Evolutionary conservation across 495 filamentous ascomycete genomes (phyloP).

Genomic region (Podospora conica): DNA sequence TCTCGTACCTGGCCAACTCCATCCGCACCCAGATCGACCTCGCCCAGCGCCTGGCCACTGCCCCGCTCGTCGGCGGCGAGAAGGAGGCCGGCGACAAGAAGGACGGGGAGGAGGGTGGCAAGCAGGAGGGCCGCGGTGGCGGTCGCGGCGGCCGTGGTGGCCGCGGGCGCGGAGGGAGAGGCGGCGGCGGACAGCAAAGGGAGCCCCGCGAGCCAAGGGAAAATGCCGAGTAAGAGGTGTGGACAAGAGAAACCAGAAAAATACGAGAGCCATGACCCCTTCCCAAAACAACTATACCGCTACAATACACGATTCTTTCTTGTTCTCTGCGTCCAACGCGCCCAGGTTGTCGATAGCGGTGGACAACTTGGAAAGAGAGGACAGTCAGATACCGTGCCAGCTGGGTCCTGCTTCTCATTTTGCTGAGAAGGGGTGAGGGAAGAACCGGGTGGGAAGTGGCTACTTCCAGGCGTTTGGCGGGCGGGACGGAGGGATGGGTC

Average conservation of each 20-base stretch:
- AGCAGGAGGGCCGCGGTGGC: slow-evolving; percentile 28
- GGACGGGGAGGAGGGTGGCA: slow-evolving; percentile 29
- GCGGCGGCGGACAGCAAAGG: slow-evolving; percentile 35
- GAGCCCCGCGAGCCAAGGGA: slow-evolving; percentile 39
- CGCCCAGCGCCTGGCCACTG: slow-evolving; percentile 85
- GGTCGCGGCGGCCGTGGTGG: slow-evolving; percentile 34
- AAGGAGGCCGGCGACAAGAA: slow-evolving; percentile 41
- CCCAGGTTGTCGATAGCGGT: background rate
- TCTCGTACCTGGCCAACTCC: slow-evolving; percentile 95
- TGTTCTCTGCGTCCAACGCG: background rate
- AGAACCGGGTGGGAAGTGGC: background rate
- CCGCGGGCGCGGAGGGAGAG: slow-evolving; percentile 33
- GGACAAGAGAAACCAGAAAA: slow-evolving; percentile 7
- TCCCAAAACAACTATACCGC: slow-evolving; percentile 1
- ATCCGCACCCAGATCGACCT: slow-evolving; percentile 99
- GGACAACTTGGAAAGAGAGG: background rate
- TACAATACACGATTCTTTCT: background rate
- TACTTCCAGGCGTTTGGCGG: background rate
- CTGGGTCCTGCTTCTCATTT: background rate
- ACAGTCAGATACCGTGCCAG: background rate
- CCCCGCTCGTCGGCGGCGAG: slow-evolving; percentile 62
- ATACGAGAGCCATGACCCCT: background rate
- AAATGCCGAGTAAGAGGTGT: slow-evolving; percentile 20
- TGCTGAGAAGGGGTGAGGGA: too few species aligned
- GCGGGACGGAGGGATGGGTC: background rate